Evolutionary conservation across 805 yeast species (phyloP), one percentile per base, ranked within the genome.

Genomic region (Candida orba): DNA sequence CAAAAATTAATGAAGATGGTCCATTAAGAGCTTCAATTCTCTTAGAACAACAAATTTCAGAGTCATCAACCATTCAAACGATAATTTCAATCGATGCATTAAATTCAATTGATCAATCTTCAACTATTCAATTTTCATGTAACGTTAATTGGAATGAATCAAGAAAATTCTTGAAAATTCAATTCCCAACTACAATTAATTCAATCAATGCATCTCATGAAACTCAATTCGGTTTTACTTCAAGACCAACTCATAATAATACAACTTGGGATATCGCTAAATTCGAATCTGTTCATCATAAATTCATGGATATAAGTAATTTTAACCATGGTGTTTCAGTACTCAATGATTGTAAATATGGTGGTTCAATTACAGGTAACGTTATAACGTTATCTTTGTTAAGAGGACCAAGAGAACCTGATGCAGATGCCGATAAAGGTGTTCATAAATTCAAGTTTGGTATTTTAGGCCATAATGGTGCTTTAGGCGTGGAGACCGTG

Each of bases 211-310:
- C 96, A 2, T 78, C 80, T 45, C 93, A 87, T 62, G 99, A 91
- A 63, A 89, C 97, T 2, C 96, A 90, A 62, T 91, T 86, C 64
- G 99, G 99, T 42, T 65, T 85, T 37, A 91, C 95, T 6, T 80
- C 76, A 56, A 78, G 98, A 52, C 95, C 98, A 39, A 91, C 98
- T 0, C 97, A 91, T 64, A 91, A 72, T 67, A 93, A 91, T 61
- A 91, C 99, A 1, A 70, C 87, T 1, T 91, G 98, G 98, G 99
- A 91, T 57, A 83, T 84, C 30, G 98, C 98, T 45, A 90, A 89
- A 62, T 91, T 91, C 63, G 99, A 91, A 65, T 96, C 89, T 10
- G 86, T 96, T 57, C 88, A 84, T 57, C 99, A 93, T 63, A 86
- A 86, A 58, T 91, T 87, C 66, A 91, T 95, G 53, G 99, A 91